Conservation (phyloP, 306 rosid genomes). For the Cucurbita ficifolia region DNA sequence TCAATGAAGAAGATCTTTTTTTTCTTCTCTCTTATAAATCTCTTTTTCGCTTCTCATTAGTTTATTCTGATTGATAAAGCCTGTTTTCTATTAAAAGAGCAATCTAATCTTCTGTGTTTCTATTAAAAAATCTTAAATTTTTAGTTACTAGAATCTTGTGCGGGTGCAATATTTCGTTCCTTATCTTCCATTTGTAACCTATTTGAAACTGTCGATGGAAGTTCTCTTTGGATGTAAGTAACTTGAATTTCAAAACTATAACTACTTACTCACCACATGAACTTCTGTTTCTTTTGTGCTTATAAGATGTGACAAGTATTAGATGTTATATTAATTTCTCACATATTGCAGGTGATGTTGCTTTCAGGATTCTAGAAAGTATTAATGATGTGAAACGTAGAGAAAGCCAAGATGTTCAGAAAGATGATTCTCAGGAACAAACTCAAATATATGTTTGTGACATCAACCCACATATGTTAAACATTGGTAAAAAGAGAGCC, state of each 20-base stretch:
- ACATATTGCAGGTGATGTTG: slow-evolving; percentile 71
- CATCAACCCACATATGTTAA: slow-evolving; percentile 77
- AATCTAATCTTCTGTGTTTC: background rate
- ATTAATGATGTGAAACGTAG: slow-evolving; percentile 54
- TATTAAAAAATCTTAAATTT: background rate
- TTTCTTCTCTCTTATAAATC: background rate
- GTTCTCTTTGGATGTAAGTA: background rate
- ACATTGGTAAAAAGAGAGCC: slow-evolving; percentile 67
- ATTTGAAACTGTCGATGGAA: background rate
- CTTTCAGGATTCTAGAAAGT: slow-evolving; percentile 70
- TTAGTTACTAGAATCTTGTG: background rate
- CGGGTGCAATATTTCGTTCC: background rate
- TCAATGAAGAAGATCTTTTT: too few relatives aligned
- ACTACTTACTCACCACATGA: background rate
- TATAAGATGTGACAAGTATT: background rate
- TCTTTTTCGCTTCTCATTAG: background rate
- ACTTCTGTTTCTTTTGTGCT: background rate
- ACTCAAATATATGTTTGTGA: slow-evolving; percentile 76
- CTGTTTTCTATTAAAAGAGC: background rate
- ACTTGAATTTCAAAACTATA: background rate
- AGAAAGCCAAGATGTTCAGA: slow-evolving; percentile 32
- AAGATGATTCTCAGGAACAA: slow-evolving; percentile 44
- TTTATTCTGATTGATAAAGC: background rate
- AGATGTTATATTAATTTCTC: background rate
- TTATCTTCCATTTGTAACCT: background rate